Conservation (phyloP, 164 flowering plant species). For the Vitis riparia region DNA sequence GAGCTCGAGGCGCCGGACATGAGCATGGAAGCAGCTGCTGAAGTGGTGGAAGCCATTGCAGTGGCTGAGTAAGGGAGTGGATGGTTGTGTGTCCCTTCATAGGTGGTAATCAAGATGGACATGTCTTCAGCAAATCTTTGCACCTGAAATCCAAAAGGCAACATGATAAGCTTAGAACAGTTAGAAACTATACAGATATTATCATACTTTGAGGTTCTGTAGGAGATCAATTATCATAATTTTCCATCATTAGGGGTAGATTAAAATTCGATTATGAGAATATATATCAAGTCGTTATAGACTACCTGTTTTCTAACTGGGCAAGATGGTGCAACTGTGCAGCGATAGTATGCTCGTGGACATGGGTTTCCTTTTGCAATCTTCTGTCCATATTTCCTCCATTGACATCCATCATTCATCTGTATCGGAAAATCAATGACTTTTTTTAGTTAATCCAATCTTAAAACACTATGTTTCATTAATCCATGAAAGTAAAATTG, state of each 20-base stretch:
- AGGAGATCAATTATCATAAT: too few relatives aligned
- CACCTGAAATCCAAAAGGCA: conserved; percentile 1
- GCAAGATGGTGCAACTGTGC: conserved; percentile 36
- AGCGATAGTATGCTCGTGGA: conserved; percentile 42
- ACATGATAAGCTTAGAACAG: too few relatives aligned
- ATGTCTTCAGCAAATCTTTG: conserved; percentile 18
- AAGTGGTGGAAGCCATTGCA: conserved; percentile 20
- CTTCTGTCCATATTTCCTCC: conserved; percentile 49
- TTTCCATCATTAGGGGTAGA: too few relatives aligned
- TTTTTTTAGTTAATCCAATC: too few relatives aligned
- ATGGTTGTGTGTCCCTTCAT: conserved; percentile 19
- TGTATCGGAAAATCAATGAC: not conserved
- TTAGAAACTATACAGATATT: too few relatives aligned
- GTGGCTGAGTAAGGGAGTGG: conserved; percentile 13
- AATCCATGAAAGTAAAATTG: too few relatives aligned
- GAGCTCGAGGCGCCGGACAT: conserved; percentile 14
- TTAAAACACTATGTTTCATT: too few relatives aligned
- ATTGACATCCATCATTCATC: conserved; percentile 38
- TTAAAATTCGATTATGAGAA: too few relatives aligned
- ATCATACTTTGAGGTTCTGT: too few relatives aligned
- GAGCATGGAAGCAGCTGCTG: conserved; percentile 9
- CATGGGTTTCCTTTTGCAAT: conserved; percentile 41
- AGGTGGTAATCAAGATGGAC: conserved; percentile 16
- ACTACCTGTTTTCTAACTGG: conserved; percentile 41
- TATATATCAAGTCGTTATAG: too few relatives aligned